Evolutionary conservation across 2,329 filamentous ascomycete genomes (phyloP).

Genomic region (Penicillium sp.): DNA sequence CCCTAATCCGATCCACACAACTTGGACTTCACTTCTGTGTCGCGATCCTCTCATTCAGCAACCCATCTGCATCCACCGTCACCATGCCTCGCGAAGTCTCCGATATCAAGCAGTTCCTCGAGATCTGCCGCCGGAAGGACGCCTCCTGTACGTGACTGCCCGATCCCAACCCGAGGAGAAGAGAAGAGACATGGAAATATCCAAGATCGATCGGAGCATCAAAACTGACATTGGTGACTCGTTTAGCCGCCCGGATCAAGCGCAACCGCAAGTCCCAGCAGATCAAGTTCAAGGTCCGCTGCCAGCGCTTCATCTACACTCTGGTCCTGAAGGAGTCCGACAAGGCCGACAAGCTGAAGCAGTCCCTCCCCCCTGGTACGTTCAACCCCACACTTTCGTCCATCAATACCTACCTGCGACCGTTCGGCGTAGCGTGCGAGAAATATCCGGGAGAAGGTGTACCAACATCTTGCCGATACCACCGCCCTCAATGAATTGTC

Average conservation of each 20-base stretch:
- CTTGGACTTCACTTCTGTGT: conserved; percentile 13
- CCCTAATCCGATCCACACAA: conserved; percentile 30
- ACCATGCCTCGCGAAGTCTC: conserved; percentile 98
- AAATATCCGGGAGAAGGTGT: background rate
- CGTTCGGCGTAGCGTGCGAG: too few species aligned
- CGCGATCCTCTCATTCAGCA: conserved; percentile 19
- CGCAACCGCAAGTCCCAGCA: conserved; percentile 85
- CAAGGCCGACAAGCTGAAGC: conserved; percentile 99
- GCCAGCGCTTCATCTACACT: conserved; percentile 94
- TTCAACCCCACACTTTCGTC: conserved; percentile 24
- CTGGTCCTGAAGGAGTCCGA: conserved; percentile 97
- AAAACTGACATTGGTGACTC: conserved; percentile 19
- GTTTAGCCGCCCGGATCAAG: conserved; percentile 85
- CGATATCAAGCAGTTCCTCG: conserved; percentile 99
- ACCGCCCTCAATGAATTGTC: background rate
- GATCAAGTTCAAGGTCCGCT: conserved; percentile 99
- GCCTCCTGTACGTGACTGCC: conserved; percentile 81
- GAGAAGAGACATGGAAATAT: conserved; percentile 3
- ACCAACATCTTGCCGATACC: too few species aligned
- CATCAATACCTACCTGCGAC: too few species aligned
- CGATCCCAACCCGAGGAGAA: conserved; percentile 7
- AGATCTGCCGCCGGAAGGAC: conserved; percentile 99
- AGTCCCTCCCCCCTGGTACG: conserved; percentile 95
- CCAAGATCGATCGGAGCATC: conserved; percentile 4
- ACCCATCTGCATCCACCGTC: conserved; percentile 38